phyloP scores from a whole-genome alignment of 2,329 filamentous ascomycete species.

The Pseudogymnoascus sp. region DNA sequence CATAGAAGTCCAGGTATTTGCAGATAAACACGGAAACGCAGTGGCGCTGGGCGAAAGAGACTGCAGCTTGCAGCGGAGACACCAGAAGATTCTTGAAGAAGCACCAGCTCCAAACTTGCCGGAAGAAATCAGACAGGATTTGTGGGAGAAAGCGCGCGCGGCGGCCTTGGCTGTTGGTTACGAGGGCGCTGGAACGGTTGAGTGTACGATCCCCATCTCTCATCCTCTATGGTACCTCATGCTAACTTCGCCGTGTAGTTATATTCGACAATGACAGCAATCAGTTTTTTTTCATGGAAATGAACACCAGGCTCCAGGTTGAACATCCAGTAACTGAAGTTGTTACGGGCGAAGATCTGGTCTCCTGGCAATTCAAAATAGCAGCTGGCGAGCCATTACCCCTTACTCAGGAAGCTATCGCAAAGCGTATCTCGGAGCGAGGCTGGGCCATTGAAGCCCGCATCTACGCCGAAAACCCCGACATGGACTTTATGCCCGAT shows the following conservation, averaged over 20 bases:
- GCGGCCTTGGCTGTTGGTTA: constrained; percentile 72
- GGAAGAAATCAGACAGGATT: constrained; percentile 49
- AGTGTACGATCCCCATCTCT: constrained; percentile 59
- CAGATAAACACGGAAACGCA: constrained; percentile 69
- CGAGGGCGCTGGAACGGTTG: constrained; percentile 81
- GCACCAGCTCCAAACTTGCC: constrained; percentile 68
- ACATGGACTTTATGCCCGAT: constrained; percentile 86
- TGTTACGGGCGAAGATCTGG: constrained; percentile 70
- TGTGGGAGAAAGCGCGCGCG: constrained; percentile 60
- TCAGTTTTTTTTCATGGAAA: constrained; percentile 76
- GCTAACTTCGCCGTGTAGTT: constrained; percentile 52
- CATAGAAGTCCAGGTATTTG: constrained; percentile 87
- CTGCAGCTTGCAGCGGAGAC: constrained; percentile 77
- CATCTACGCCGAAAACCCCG: constrained; percentile 94
- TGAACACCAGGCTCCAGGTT: constrained; percentile 86
- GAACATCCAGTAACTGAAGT: constrained; percentile 91
- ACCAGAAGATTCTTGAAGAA: constrained; percentile 89
- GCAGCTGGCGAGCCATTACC: constrained; percentile 64
- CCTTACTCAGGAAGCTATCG: constrained; percentile 57
- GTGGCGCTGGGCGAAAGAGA: constrained; percentile 83
- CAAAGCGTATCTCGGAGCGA: constrained; percentile 61
- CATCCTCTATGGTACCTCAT: not conserved
- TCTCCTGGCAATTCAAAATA: constrained; percentile 91
- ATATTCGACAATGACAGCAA: constrained; percentile 77
- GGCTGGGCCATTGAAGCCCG: constrained; percentile 92